phyloP scores from a whole-genome alignment of 2,329 filamentous ascomycete genomes.

The Penicillium sp. region DNA sequence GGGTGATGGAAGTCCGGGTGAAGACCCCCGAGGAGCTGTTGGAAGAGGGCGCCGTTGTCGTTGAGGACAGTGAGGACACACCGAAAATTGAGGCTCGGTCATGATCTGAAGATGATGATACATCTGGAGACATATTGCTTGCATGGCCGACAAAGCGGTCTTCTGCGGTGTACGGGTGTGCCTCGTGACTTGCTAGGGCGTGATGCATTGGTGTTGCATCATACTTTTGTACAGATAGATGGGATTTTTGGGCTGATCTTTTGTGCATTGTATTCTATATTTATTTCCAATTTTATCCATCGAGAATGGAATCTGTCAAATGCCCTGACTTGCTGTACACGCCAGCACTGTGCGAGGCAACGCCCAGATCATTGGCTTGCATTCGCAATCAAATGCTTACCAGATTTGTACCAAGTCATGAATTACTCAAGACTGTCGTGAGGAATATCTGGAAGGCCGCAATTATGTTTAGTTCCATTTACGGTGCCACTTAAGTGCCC shows the following conservation, averaged over 20 bases:
- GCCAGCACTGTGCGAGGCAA: not conserved
- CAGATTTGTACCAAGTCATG: too few relatives aligned
- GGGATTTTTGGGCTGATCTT: slow-evolving; percentile 25
- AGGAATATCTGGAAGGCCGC: too few relatives aligned
- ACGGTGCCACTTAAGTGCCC: too few relatives aligned
- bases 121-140: not conserved
- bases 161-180: not conserved
- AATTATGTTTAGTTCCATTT: too few relatives aligned
- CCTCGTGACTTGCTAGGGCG: slow-evolving; percentile 14
- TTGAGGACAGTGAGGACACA: slow-evolving; percentile 28
- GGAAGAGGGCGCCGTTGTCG: slow-evolving; percentile 42
- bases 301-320: slow-evolving; percentile 1
- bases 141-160: not conserved
- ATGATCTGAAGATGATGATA: slow-evolving; percentile 11
- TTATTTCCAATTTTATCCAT: slow-evolving; percentile 8
- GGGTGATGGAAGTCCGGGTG: slow-evolving; percentile 78
- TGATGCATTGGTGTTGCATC: slow-evolving; percentile 24
- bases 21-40: slow-evolving; percentile 58
- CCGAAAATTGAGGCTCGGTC: slow-evolving; percentile 28
- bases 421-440: too few relatives aligned
- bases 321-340: not conserved
- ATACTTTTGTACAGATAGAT: slow-evolving; percentile 38
- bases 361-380: not conserved
- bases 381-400: too few relatives aligned
- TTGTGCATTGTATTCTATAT: slow-evolving; percentile 37